Evolutionary conservation across 2,329 filamentous ascomycete genomes (phyloP).

Genomic region (Sclerotiophoma versabilis): DNA sequence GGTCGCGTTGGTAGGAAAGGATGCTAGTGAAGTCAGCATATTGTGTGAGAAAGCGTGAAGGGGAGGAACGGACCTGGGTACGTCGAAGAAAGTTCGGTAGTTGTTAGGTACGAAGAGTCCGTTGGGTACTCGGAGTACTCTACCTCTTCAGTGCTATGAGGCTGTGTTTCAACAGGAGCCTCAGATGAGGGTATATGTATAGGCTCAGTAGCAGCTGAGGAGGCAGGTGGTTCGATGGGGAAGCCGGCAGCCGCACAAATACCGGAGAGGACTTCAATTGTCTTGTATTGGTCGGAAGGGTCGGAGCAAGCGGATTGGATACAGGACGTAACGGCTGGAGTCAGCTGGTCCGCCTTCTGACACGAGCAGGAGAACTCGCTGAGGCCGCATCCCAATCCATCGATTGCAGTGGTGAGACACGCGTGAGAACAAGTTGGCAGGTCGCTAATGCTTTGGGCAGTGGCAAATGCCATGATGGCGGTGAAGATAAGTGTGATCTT

Average conservation of each 20-base stretch:
- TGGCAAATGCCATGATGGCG: constrained; percentile 47
- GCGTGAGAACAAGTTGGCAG: constrained; percentile 53
- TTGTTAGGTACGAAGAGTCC: constrained; percentile 5
- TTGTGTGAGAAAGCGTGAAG: background rate
- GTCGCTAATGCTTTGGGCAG: constrained; percentile 49
- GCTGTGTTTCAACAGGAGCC: constrained; percentile 1
- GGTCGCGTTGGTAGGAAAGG: background rate
- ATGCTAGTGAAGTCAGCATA: background rate
- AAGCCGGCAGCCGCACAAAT: constrained; percentile 38
- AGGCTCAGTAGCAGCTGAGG: background rate
- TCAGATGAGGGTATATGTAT: constrained; percentile 3
- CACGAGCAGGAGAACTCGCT: constrained; percentile 59
- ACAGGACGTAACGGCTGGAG: constrained; percentile 52
- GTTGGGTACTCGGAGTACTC: constrained; percentile 9
- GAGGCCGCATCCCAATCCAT: constrained; percentile 49
- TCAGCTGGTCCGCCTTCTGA: constrained; percentile 49
- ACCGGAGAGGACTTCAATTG: constrained; percentile 26
- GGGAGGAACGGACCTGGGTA: background rate
- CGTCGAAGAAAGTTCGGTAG: background rate
- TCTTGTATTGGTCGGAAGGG: constrained; percentile 45
- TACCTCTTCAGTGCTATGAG: background rate
- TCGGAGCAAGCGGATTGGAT: constrained; percentile 50
- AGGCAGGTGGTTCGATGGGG: constrained; percentile 17
- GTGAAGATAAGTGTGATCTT: constrained; percentile 37
- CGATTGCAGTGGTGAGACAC: constrained; percentile 25